Base-by-base conservation (phyloP, 1,284 basidiomycete species). In the Malassezia nana region DNA sequence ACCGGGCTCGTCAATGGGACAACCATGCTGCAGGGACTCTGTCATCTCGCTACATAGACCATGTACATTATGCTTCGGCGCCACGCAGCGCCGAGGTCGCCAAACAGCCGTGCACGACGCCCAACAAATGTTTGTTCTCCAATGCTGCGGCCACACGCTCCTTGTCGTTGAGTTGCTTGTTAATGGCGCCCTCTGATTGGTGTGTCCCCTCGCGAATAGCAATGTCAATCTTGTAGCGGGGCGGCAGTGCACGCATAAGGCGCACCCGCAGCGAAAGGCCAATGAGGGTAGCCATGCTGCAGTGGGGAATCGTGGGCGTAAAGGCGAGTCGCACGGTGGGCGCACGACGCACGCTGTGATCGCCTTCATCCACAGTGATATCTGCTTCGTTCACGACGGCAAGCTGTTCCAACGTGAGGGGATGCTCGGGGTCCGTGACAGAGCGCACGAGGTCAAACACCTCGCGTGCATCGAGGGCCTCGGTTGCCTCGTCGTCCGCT, bases 81-180 rank as follows among this genome's bases (percentile, higher is more conserved):
- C 78, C 78, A 10, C 78, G 65, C 51, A 73, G 61, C 6, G 77
- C 76, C 0, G 80, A 80, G 7, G 79, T 80, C 7, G 77, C 76
- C 31, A 96, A 79, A 72, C 89, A 91, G 45, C 86, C 85, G 73
- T 95, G 89, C 2, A 98, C 83, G 0, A 91, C 88, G 52, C 85
- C 84, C 3, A 95, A 75, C 5, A 98, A 79, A 38, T 87, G 82
- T 9, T 81, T 80, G 75, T 98, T 98, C 75, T 98, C 92, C 31
- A 98, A 79, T 0, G 92, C 94, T 8, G 94, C 94, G 22, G 91
- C 91, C 0, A 98, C 94, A 44, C 92, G 81, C 76, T 99, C 92
- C 76, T 99, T 98, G 77, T 99, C 92, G 71, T 98, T 96, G 42
- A 99, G 79, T 73, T 98, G 92, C 76, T 96, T 98, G 78, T 98